Conservation (phyloP, 371 early-diverging fungal genomes). For the Blastocladiella emersonii region DNA sequence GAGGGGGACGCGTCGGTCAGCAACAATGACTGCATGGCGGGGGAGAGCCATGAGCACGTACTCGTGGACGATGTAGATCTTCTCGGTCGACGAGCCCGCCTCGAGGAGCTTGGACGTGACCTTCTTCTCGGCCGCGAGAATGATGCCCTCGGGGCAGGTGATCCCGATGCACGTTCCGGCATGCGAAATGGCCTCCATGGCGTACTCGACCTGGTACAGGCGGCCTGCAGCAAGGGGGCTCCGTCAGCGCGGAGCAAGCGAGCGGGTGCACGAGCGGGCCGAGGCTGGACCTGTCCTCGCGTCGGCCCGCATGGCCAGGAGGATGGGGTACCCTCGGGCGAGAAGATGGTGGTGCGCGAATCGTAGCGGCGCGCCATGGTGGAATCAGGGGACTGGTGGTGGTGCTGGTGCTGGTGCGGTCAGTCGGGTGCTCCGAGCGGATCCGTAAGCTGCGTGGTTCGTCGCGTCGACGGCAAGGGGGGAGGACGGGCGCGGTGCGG, state of each 20-base stretch:
- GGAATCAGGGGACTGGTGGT: neutral
- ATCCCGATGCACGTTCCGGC: slow-evolving; percentile 96
- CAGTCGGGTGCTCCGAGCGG: no score
- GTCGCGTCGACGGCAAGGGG: neutral
- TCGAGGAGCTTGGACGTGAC: slow-evolving; percentile 85
- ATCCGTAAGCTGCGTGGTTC: neutral
- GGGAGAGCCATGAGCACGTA: slow-evolving; percentile 19
- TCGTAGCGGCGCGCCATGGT: slow-evolving; percentile 84
- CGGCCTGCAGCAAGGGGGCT: slow-evolving; percentile 76
- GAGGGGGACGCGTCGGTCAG: slow-evolving; percentile 2
- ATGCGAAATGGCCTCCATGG: slow-evolving; percentile 98
- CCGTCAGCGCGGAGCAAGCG: no score
- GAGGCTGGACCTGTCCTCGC: neutral
- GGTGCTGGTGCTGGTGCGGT: neutral
- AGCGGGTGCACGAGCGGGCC: no score
- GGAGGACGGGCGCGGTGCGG: no score
- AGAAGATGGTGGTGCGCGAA: slow-evolving; percentile 94
- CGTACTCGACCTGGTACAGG: slow-evolving; percentile 98
- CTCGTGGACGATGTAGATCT: slow-evolving; percentile 93
- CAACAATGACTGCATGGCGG: neutral
- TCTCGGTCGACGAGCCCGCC: slow-evolving; percentile 69
- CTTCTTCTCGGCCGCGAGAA: slow-evolving; percentile 95
- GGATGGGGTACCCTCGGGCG: slow-evolving; percentile 74
- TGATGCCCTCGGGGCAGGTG: slow-evolving; percentile 83
- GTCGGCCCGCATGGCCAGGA: neutral